These are phyloP conservation scores for Eutrema yunnanense DNA, from an alignment of 345 rosid genomes.

Conservation along the genomic window DNA sequence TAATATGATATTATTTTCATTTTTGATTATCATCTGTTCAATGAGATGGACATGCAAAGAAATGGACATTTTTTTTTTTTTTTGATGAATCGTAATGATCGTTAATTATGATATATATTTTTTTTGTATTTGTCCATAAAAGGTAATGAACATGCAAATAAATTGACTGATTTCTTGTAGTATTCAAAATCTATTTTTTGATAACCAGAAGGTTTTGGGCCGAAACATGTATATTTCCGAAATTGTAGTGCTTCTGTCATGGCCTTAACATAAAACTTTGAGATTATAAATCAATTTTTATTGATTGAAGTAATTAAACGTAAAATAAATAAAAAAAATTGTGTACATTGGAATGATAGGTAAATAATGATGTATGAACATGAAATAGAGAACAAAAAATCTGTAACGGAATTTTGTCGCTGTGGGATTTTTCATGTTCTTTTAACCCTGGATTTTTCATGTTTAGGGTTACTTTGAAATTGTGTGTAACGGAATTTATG, in stretches of 20 bases:
- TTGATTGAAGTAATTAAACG: neutral
- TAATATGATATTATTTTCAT: too few relatives aligned
- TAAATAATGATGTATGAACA: slow-evolving; percentile 2
- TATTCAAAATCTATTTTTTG: too few relatives aligned
- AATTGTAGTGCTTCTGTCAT: neutral
- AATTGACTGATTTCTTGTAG: too few relatives aligned
- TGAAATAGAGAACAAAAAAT: neutral
- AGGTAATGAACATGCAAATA: too few relatives aligned
- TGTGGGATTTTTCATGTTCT: slow-evolving; percentile 7
- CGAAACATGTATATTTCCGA: too few relatives aligned
- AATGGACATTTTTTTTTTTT: too few relatives aligned
- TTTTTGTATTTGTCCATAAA: too few relatives aligned
- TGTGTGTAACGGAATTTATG: slow-evolving; percentile 15
- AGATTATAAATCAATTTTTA: neutral
- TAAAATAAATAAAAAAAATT: neutral
- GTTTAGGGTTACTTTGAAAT: slow-evolving; percentile 11
- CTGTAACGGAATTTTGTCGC: slow-evolving; percentile 9
- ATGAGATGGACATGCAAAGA: too few relatives aligned
- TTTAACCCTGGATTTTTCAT: slow-evolving; percentile 6
- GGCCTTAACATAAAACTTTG: neutral
- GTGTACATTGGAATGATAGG: neutral
- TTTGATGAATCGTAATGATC: too few relatives aligned
- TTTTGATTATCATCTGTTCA: too few relatives aligned
- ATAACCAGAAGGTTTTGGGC: too few relatives aligned
- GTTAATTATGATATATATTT: too few relatives aligned